Evolutionary conservation across 352 stramenopile species (phyloP), one percentile per base, ranked within the genome.

Genomic region (Pythium sp.): DNA sequence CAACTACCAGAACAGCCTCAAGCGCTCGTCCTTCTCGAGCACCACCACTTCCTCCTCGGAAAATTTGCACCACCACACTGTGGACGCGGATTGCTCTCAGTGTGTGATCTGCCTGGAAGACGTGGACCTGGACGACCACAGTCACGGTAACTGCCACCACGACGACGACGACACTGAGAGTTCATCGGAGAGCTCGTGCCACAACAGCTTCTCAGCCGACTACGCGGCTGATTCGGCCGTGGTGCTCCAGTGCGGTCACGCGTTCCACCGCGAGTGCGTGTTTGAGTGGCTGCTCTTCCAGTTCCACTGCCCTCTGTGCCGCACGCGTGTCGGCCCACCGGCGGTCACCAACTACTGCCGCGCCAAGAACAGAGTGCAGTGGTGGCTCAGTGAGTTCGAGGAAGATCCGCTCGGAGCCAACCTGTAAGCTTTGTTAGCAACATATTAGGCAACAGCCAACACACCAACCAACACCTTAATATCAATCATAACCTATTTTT

Each of bases 251-350:
- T 92, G 86, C 70, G 76, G 78, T 58, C 86, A 93, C 63, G 65
- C 72, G 14, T 93, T 93, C 66, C 86, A 92, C 73, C 80, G 86
- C 22, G 72, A 87, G 38, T 93, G 86, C 72, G 68, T 93, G 18
- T 91, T 87, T 53, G 80, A 91, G 72, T 93, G 85, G 85, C 72
- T 93, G 11, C 59, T 89, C 41, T 87, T 90, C 68, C 72, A 92
- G 67, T 87, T 82, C 68, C 80, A 90, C 47, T 93, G 85, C 55
- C 85, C 85, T 11, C 65, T 91, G 43, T 93, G 85, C 67, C 77
- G 85, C 62, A 75, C 70, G 30, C 84, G 73, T 20, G 75, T 90
- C 30, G 80, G 81, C 18, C 75, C 78, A 6, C 65, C 75, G 24
- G 81, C 80, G 14, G 75, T 87, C 67, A 89, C 74, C 24, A 90